Base-by-base conservation (phyloP, 495 filamentous ascomycete genomes). In the Jackrogersella multiformis region DNA sequence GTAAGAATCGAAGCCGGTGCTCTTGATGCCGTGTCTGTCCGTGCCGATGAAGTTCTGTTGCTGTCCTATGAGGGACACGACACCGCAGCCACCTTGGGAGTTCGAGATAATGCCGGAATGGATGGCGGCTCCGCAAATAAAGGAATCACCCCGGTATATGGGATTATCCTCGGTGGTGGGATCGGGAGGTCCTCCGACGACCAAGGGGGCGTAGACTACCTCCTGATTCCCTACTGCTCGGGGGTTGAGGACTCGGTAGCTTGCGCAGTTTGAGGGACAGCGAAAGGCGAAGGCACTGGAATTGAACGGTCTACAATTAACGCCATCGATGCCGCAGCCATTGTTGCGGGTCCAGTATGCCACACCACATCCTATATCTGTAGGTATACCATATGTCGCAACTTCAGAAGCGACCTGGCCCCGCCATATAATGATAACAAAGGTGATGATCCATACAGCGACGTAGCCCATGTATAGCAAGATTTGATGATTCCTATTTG, bases 91-190 rank as follows among this genome's bases (percentile, higher is more conserved):
- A 18, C 92, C 93, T 8, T 80, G 79, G 0, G 81, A 74, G 64
- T 93, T 84, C 12, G 85, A 85, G 53, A 93, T 84, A 39, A 91
- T 69, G 9, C 92, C 92, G 0, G 90, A 84, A 72, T 96, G 92
- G 35, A 96, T 89, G 5, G 92, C 92, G 9, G 92, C 80, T 44
- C 88, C 87, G 73, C 92, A 96, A 56, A 95, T 86, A 68, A 92
- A 92, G 16, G 92, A 94, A 71, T 96, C 92, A 1, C 89, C 89
- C 1, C 92, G 86, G 73, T 96, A 96, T 15, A 90, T 72, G 0
- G 84, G 78, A 45, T 83, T 71, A 13, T 73, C 72, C 9, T 77
- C 75, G 35, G 74, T 75, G 10, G 76, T 61, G 2, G 78, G 75
- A n/a, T 79, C 75, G 5, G 83, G 74, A 4, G 90, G 88, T 0